Evolutionary conservation across 495 filamentous ascomycete species (phyloP).

Genomic region (Trichoderma gamsii): DNA sequence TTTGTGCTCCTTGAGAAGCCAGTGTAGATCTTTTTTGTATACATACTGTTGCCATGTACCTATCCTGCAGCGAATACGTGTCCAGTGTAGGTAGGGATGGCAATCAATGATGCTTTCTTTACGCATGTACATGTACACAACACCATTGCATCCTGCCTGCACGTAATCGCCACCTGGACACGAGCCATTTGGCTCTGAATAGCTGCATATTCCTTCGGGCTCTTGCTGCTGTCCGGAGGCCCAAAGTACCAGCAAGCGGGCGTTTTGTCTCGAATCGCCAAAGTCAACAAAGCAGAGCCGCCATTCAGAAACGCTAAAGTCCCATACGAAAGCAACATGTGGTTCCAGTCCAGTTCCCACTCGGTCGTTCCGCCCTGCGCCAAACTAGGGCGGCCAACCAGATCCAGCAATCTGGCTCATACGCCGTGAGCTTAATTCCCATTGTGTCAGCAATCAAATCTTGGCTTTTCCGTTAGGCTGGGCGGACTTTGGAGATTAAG

Average conservation of each 20-base stretch:
- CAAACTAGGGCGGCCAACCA: neutral
- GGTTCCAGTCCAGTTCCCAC: neutral
- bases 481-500: constrained; percentile 9
- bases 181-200: neutral
- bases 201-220: neutral
- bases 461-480: neutral
- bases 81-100: neutral
- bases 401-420: neutral
- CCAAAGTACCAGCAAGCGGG: neutral
- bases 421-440: constrained; percentile 9
- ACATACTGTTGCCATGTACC: no score
- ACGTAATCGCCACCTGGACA: neutral
- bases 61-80: no score
- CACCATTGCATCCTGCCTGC: neutral
- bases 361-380: neutral
- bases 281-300: neutral
- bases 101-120: no score
- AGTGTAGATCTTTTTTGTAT: no score
- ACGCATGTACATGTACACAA: neutral
- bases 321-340: neutral
- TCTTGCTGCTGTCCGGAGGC: no score
- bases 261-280: neutral
- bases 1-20: no score
- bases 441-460: neutral
- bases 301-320: neutral